A percentile compares a stretch with the other conserved stretches of the same genome.
Evolutionary conservation across 2,329 filamentous ascomycete species (phyloP).

Genomic region (Lecanoromycetidae sp.): DNA sequence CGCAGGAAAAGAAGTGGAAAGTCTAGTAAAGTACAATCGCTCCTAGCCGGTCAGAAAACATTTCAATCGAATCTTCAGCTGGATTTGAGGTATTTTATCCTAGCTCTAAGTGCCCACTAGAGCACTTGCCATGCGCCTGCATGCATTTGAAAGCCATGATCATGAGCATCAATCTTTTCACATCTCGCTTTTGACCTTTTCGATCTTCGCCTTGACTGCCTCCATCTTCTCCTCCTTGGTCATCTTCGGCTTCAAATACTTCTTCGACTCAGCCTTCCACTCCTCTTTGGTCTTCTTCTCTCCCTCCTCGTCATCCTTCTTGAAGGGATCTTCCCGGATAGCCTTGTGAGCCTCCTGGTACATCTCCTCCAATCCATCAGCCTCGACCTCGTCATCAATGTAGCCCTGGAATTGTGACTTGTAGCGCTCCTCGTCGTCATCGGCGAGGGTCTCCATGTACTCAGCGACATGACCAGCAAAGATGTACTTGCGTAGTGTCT

Average conservation of each 20-base stretch:
- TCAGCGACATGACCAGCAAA: slow-evolving; percentile 95
- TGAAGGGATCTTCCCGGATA: slow-evolving; percentile 96
- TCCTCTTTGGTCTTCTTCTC: slow-evolving; percentile 95
- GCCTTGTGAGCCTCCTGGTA: slow-evolving; percentile 90
- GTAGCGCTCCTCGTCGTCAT: slow-evolving; percentile 99
- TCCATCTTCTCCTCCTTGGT: slow-evolving; percentile 71
- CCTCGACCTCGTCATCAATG: slow-evolving; percentile 92
- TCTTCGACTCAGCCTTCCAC: slow-evolving; percentile 91
- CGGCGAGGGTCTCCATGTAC: slow-evolving; percentile 99
- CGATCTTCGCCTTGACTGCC: slow-evolving; percentile 83
- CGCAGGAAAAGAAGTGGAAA: too few species aligned
- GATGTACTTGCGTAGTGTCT: slow-evolving; percentile 98
- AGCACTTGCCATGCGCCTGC: slow-evolving; percentile 2
- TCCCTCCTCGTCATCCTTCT: slow-evolving; percentile 61
- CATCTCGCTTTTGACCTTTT: slow-evolving; percentile 36
- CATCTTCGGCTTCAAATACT: slow-evolving; percentile 69
- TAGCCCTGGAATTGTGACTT: slow-evolving; percentile 97
- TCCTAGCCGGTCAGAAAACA: background rate
- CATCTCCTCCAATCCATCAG: slow-evolving; percentile 91
- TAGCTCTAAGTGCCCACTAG: background rate
- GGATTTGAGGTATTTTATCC: background rate
- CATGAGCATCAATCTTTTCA: background rate
- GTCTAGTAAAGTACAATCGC: too few species aligned
- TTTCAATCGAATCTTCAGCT: background rate
- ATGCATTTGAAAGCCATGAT: background rate